Percentiles rank a stretch among this genome's conserved stretches.
These are phyloP conservation scores for Nakaseomyces glabratus DNA, from an alignment of 1,139 yeast genomes.

Conservation along the genomic window DNA sequence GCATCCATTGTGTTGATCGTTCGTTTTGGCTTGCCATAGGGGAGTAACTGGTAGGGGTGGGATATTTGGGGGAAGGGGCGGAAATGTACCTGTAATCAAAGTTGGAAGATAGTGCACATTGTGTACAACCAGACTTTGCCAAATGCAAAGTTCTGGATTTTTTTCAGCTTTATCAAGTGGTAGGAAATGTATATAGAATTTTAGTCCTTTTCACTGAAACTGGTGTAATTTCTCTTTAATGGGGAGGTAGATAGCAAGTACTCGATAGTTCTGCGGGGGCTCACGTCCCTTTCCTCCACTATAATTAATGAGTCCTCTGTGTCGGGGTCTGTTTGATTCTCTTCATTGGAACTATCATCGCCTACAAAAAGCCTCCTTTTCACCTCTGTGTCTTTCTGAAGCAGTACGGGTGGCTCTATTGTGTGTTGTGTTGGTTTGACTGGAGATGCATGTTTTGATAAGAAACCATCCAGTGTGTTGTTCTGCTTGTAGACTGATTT, in stretches of 20 bases:
- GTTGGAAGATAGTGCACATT: no score
- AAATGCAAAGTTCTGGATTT: no score
- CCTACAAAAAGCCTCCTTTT: constrained; percentile 19
- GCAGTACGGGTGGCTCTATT: not conserved
- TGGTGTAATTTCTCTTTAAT: constrained; percentile 1
- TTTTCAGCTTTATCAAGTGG: constrained; percentile 4
- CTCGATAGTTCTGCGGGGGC: not conserved
- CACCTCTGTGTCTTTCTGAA: no score
- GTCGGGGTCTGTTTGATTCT: no score
- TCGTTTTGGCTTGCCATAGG: no score
- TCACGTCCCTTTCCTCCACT: constrained; percentile 13
- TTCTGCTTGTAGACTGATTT: constrained; percentile 14
- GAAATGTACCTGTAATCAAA: no score
- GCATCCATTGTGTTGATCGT: no score
- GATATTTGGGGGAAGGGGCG: no score
- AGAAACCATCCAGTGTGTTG: constrained; percentile 22
- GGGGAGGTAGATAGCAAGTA: constrained; percentile 4
- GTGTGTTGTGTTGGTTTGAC: constrained; percentile 7
- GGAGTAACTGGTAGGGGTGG: no score
- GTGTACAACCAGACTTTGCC: no score
- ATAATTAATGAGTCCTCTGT: constrained; percentile 20
- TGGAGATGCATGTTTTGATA: constrained; percentile 19
- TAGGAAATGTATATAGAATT: no score
- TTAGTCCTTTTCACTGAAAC: no score
- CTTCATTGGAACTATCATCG: not conserved